These are phyloP conservation scores for Aspergillus asperescens DNA, from an alignment of 495 filamentous ascomycete genomes.

Conservation along the genomic window DNA sequence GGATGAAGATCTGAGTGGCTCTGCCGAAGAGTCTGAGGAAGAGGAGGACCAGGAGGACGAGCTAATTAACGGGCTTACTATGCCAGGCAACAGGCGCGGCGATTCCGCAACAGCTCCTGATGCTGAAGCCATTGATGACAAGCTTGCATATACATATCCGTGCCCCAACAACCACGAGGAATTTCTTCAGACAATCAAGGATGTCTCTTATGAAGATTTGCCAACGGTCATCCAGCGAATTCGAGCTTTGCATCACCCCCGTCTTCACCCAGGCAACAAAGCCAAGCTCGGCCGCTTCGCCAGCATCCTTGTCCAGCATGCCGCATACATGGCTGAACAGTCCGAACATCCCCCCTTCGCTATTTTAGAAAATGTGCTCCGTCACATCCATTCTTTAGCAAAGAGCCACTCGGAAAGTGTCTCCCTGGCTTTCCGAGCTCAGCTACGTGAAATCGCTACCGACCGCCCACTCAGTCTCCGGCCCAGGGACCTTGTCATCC, in stretches of 20 bases:
- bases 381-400: constrained; percentile 81
- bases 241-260: constrained; percentile 82
- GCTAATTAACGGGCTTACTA: constrained; percentile 37
- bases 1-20: constrained; percentile 44
- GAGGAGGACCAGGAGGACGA: constrained; percentile 46
- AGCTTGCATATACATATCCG: constrained; percentile 72
- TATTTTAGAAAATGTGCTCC: constrained; percentile 62
- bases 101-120: constrained; percentile 21
- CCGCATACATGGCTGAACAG: constrained; percentile 59
- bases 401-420: constrained; percentile 75
- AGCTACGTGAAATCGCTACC: constrained; percentile 60
- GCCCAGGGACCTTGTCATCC: constrained; percentile 69
- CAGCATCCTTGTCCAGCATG: constrained; percentile 68
- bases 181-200: constrained; percentile 59
- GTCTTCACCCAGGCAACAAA: constrained; percentile 78
- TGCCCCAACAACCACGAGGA: constrained; percentile 76
- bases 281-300: constrained; percentile 71
- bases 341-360: constrained; percentile 47
- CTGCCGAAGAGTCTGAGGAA: constrained; percentile 38
- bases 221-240: constrained; percentile 84
- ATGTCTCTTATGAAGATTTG: constrained; percentile 55
- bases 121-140: constrained; percentile 38
- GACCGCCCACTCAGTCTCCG: constrained; percentile 55
- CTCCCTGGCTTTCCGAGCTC: constrained; percentile 66
- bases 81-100: constrained; percentile 23